Evolutionary conservation across 192 early-diverging fungal genomes (phyloP), one percentile per base, ranked within the genome.

Genomic region (Umbelopsis ramanniana): DNA sequence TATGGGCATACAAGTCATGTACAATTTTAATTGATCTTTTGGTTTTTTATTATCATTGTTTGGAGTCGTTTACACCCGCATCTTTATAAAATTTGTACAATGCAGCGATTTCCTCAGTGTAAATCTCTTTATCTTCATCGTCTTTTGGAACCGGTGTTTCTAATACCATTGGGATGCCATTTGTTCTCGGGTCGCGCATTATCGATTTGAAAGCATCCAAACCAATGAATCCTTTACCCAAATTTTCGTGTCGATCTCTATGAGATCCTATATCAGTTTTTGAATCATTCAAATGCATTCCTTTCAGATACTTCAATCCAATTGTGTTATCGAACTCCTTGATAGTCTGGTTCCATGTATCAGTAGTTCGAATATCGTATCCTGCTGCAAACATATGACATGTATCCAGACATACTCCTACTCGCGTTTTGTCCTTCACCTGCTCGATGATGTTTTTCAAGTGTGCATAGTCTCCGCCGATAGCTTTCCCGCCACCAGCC

Each of bases 401-500:
- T 14, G 87, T 88, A 72, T 88, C 87, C 23, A 88, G 66, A 74
- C 87, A 88, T 5, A 88, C 77, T n/a, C 85, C 87, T 22, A 88
- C 76, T n/a, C 87, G 71, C 38, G 38, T 35, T 68, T 87, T 87
- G 73, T 88, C 72, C 11, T 80, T 66, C 17, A 88, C 82, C 10
- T 60, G 47, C 2, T 72, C 72, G 37, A 87, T 83, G 3, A 88
- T 86, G 2, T 76, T 57, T 17, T 75, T 66, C 15, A 88, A 52
- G 9, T 88, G 77, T 43, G 83, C 74, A 73, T 87, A 88, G 21
- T 73, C 80, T 33, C 69, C 68, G 19, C 87, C 87, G 33, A 88
- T 29, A 35, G 73, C 54, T 60, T 80, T 78, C 11, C 85, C 85
- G 14, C 74, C 71, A 26, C 87, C 87, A 17, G 87, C 87, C 83